Evolutionary conservation across 805 yeast genomes (phyloP).

Genomic region (Saccharomyces kudriavzevii): DNA sequence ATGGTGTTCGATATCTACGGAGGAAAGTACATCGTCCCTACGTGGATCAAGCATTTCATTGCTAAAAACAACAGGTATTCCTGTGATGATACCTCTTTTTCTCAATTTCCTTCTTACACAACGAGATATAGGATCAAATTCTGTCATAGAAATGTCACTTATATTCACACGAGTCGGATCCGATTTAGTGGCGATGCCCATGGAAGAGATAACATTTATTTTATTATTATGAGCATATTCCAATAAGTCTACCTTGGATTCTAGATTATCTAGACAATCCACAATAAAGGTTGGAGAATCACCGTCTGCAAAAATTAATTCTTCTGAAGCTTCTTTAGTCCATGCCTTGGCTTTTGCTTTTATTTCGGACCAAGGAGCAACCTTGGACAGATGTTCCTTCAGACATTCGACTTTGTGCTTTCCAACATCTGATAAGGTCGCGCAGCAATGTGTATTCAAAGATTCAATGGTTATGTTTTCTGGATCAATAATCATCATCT

Average conservation of each 20-base stretch:
- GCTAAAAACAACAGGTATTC: slow-evolving; percentile 79
- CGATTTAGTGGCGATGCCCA: slow-evolving; percentile 94
- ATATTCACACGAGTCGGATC: slow-evolving; percentile 82
- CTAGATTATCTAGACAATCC: slow-evolving; percentile 89
- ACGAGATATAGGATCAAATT: slow-evolving; percentile 82
- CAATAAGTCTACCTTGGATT: slow-evolving; percentile 78
- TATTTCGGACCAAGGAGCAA: slow-evolving; percentile 82
- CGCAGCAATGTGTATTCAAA: slow-evolving; percentile 83
- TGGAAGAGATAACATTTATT: slow-evolving; percentile 68
- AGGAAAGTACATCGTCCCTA: slow-evolving; percentile 72
- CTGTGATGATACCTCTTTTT: slow-evolving; percentile 58
- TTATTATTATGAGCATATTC: slow-evolving; percentile 52
- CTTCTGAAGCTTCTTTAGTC: slow-evolving; percentile 52
- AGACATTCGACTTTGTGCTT: slow-evolving; percentile 73
- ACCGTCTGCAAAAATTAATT: slow-evolving; percentile 39
- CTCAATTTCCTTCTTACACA: slow-evolving; percentile 72
- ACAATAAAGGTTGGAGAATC: slow-evolving; percentile 58
- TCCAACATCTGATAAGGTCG: slow-evolving; percentile 77
- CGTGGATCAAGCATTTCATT: slow-evolving; percentile 89
- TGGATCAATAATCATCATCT: slow-evolving; percentile 70
- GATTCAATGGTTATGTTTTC: slow-evolving; percentile 87
- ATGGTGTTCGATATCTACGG: slow-evolving; percentile 67
- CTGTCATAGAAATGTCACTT: slow-evolving; percentile 74
- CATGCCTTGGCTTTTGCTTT: slow-evolving; percentile 67
- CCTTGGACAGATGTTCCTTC: slow-evolving; percentile 46